phyloP scores from a whole-genome alignment of 768 basidiomycete species.

The Naganishia onofrii region DNA sequence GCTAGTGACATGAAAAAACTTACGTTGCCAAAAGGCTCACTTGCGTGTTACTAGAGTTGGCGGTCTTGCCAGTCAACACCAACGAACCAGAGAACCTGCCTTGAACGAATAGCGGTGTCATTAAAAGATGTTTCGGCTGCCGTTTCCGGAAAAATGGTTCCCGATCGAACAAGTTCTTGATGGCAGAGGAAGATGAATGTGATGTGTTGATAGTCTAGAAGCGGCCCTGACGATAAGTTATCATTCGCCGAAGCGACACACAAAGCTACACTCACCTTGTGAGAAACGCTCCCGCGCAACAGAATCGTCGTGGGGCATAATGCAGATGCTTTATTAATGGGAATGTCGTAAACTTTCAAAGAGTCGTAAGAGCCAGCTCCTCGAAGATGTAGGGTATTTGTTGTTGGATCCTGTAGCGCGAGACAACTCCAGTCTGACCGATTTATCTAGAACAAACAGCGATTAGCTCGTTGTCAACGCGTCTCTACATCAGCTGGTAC shows the following conservation, averaged over 20 bases:
- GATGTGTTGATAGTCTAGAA: slow-evolving; percentile 10
- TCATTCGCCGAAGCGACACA: too few relatives aligned
- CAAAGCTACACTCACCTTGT: slow-evolving; percentile 18
- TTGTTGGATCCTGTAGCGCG: slow-evolving; percentile 19
- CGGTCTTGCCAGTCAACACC: not conserved
- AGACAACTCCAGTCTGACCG: slow-evolving; percentile 28
- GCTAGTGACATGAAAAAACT: not conserved
- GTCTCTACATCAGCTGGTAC: not conserved
- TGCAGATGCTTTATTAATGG: slow-evolving; percentile 17
- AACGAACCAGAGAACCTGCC: slow-evolving; percentile 22
- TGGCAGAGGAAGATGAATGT: not conserved
- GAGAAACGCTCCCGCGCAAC: slow-evolving; percentile 8
- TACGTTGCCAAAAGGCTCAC: slow-evolving; percentile 30
- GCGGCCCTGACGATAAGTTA: too few relatives aligned
- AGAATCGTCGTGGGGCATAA: slow-evolving; percentile 23
- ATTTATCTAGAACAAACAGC: slow-evolving; percentile 1
- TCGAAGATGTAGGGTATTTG: slow-evolving; percentile 18
- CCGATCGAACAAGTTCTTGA: slow-evolving; percentile 6
- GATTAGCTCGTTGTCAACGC: too few relatives aligned
- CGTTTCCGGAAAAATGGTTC: slow-evolving; percentile 22
- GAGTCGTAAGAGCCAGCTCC: slow-evolving; percentile 24
- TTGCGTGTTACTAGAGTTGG: slow-evolving; percentile 20
- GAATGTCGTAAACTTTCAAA: slow-evolving; percentile 18
- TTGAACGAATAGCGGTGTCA: slow-evolving; percentile 25
- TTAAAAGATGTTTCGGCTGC: slow-evolving; percentile 21